Base-by-base conservation (phyloP, 192 early-diverging fungal species). In the Coemansia sp. region DNA sequence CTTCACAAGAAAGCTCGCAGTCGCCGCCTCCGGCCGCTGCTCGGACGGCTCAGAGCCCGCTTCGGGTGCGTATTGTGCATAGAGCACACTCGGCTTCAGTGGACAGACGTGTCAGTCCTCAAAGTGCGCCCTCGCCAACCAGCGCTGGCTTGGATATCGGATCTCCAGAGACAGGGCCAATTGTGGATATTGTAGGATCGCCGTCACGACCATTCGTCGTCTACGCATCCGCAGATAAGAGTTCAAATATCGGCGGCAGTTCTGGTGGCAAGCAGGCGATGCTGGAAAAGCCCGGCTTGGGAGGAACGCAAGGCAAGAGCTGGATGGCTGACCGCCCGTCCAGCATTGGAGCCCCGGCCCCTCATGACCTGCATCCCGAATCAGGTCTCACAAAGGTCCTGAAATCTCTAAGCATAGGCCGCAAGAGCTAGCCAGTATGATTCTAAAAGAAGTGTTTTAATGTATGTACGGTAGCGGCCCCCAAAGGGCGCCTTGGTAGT, bases 321-420 rank as follows among this genome's bases (percentile, higher is more conserved):
- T 79, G 71, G 76, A 79, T 79, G 76, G 70, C 76, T 11, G 76
- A 73, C 55, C 47, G 71, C n/a, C 76, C 76, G n/a, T 79, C 76
- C 13, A 56, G 56, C 16, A 59, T 79, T 3, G 76, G 76, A 14
- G 64, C 64, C 4, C 36, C 76, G 3, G 76, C 66, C 23, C 52
- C 62, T 21, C 71, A 59, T 10, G 33, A 57, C 64, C 10, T 31
- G n/a, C 76, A 72, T 48, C 67, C 76, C 18, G 61, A 73, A 26
- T 70, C 67, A 8, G 71, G 68, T 0, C 60, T 79, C n/a, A 45
- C 53, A 3, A 72, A 79, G 61, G 37, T 65, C 16, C 33, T 79
- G 10, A 61, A 52, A 31, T 25, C 63, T 21, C 53, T 78, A 26
- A 56, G 48, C 10, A 65, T 77, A 33, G 28, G 59, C 12, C 33